Base-by-base conservation (phyloP, 306 rosid genomes). In the Prunus fruticosa region DNA sequence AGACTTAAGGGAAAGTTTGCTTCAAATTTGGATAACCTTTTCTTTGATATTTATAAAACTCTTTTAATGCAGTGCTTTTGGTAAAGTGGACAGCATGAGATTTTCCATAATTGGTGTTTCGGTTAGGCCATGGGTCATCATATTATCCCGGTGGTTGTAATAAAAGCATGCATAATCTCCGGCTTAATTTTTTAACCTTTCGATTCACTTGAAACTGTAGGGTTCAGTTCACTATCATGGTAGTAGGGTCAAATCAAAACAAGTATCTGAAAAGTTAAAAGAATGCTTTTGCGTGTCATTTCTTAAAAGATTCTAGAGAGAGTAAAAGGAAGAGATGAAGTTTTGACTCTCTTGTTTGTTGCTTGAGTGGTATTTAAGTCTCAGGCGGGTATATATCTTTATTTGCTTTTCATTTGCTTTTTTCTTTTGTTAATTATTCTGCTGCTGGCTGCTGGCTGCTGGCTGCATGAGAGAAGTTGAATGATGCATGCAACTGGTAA, bases 101-200 rank as follows among this genome's bases (percentile, higher is more conserved):
- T 34, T 84, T 73, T 68, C 81, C 85, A 82, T 84, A 70, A 87
- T 85, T 88, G 77, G 79, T 70, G 79, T 83, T 77, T 82, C 67
- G 28, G 74, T 73, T 79, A 49, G 78, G 79, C 71, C 75, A 77
- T 51, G 78, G 73, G 65, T 47, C 45, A 82, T 84, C 78, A 80
- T 72, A 32, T 47, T 66, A 74, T 73, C 68, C 78, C 38, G 12
- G 71, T 84, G 84, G 65, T 23, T 58, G 69, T 70, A 73, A 52
- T 73, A 28, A 80, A 78, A 77, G 75, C 74, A 64, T 15, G 82
- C 87, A 69, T 64, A 69, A 78, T 73, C 80, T 63, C 69, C 71
- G 84, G 86, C 32, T 75, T 73, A 75, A 63, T 18, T 61, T 54
- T 80, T 25, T 46, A 74, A 80, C 73, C 79, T 68, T 83, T 71